phyloP scores from a whole-genome alignment of 306 rosid species.

The Rubus idaeus region DNA sequence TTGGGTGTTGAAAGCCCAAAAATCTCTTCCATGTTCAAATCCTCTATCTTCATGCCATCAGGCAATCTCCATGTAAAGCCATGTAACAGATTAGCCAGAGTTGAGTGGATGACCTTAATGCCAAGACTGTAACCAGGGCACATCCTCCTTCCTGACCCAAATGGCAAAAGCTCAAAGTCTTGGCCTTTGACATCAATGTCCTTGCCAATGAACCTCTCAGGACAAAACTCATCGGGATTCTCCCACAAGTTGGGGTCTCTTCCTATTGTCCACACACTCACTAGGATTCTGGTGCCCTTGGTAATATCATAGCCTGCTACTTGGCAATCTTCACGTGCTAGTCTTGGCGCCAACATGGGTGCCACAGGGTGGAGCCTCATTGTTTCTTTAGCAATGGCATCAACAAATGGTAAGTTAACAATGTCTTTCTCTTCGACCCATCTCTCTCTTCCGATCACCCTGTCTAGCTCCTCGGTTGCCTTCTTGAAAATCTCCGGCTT shows the following conservation, averaged over 20 bases:
- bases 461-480: conserved; percentile 66
- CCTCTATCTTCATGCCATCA: conserved; percentile 38
- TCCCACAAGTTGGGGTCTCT: conserved; percentile 75
- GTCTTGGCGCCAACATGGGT: conserved; percentile 71
- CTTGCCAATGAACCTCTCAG: conserved; percentile 61
- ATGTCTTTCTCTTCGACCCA: conserved; percentile 91
- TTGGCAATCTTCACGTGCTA: conserved; percentile 41
- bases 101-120: conserved; percentile 66
- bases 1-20: conserved; percentile 68
- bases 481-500: conserved; percentile 59
- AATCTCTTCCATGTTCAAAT: conserved; percentile 65
- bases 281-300: conserved; percentile 55
- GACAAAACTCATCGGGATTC: conserved; percentile 54
- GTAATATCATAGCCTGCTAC: conserved; percentile 65
- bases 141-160: conserved; percentile 89
- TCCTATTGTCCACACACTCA: conserved; percentile 59
- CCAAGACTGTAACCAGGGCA: conserved; percentile 86
- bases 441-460: conserved; percentile 64
- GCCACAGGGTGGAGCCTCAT: conserved; percentile 89
- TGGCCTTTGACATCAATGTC: conserved; percentile 67
- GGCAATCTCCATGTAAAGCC: conserved; percentile 76
- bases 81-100: conserved; percentile 77
- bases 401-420: conserved; percentile 45
- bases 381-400: conserved; percentile 59
- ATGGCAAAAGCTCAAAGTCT: conserved; percentile 71